Evolutionary conservation across 1,139 yeast species (phyloP).

Genomic region (Candida pseudoviswanathii): DNA sequence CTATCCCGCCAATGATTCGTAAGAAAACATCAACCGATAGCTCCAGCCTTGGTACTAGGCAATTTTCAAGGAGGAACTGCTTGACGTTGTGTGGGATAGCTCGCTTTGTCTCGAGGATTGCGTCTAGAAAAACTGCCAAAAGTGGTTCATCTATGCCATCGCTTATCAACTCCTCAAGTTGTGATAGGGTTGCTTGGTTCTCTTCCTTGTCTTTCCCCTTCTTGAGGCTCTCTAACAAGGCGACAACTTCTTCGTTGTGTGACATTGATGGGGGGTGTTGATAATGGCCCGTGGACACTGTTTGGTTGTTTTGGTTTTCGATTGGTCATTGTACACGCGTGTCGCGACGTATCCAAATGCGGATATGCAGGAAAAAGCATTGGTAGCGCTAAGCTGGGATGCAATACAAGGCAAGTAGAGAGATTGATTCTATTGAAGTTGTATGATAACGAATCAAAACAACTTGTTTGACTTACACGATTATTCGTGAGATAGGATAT

Average conservation of each 20-base stretch:
- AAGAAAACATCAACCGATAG: conserved; percentile 18
- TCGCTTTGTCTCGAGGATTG: conserved; percentile 8
- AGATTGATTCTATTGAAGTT: no score
- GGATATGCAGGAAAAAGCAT: no score
- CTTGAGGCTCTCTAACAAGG: conserved; percentile 3
- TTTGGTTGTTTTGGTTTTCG: no score
- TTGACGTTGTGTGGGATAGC: conserved; percentile 10
- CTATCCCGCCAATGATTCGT: conserved; percentile 27
- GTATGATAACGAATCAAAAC: no score
- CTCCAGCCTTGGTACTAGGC: conserved; percentile 13
- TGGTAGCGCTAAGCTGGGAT: no score
- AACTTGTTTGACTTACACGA: no score
- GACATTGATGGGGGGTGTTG: background rate
- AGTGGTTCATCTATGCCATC: conserved; percentile 7
- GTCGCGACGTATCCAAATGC: no score
- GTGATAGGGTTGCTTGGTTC: background rate
- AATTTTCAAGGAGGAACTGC: conserved; percentile 10
- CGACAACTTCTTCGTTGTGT: conserved; percentile 4
- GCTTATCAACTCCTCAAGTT: background rate
- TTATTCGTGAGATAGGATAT: no score
- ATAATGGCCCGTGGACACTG: no score
- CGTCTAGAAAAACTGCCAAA: conserved; percentile 7
- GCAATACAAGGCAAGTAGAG: no score
- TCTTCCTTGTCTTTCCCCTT: conserved; percentile 1
- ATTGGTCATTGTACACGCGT: no score